Evolutionary conservation across 345 rosid species (phyloP), one percentile per base, ranked within the genome.

Genomic region (Physaria fendleri): DNA sequence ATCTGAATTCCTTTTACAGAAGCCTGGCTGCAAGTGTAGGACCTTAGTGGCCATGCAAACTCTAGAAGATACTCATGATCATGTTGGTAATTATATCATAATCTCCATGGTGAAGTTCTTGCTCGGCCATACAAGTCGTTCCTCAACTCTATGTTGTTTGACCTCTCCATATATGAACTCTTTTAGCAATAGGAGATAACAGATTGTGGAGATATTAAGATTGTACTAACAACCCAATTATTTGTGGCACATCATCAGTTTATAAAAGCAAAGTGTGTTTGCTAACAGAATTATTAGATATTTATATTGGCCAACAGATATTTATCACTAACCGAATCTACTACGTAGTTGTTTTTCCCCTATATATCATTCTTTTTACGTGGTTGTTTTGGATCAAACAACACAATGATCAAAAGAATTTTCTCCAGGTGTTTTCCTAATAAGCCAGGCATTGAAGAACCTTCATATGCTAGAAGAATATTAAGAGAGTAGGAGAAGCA

Each of bases 41-140:
- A 86, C 74, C 97, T 83, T 32, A 97, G 95, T 25, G 97, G 98
- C 98, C 98, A 92, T 42, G 95, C 81, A 74, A 86, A 77, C 51
- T 82, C 89, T 30, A 74, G 58, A 39, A 79, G 76, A 66, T 75
- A 81, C 45, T 85, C 84, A 57, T 72, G 69, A 40, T 70, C 74
- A 0, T 70, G 69, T 48, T 70, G 74, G 40, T 48, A 56, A 56
- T 1, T 40, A n/a, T n/a, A 40, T 56, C 69, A 56, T 69, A 45
- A 30, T 82, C 89, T 72, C 56, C 68, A 75, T 76, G 78, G 64
- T 46, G 89, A 63, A 58, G 73, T 30, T 59, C 77, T 67, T 56
- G 75, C n/a, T 58, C 75, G 76, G 74, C 40, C 66, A 64, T 61
- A 66, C 38, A 69, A 67, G 76, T 62, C 73, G 66, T 74, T 80